A percentile compares a stretch with the other conserved stretches of the same genome.
phyloP scores from a whole-genome alignment of 805 yeast species.

The Metschnikowia baotianmanensis region DNA sequence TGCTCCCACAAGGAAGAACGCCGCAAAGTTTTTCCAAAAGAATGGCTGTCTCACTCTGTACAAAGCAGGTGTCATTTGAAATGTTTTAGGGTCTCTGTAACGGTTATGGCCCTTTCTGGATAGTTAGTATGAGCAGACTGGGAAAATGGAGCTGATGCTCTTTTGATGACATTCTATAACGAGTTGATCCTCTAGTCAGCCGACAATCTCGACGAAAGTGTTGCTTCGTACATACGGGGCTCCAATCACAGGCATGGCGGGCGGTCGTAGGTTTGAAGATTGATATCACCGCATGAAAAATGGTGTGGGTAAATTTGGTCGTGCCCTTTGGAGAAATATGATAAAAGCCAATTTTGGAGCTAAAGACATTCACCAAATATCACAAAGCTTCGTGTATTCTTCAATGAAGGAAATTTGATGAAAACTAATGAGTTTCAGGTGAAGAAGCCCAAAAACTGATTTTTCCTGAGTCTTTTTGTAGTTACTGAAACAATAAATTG shows the following conservation, averaged over 20 bases:
- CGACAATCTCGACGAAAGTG: neutral
- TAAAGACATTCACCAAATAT: too few relatives aligned
- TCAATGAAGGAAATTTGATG: neutral
- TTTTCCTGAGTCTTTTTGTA: too few relatives aligned
- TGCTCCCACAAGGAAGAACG: constrained; percentile 57
- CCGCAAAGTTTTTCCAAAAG: constrained; percentile 70
- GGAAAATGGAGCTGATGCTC: neutral
- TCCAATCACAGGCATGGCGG: constrained; percentile 28
- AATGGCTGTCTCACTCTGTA: constrained; percentile 86
- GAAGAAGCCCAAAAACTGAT: too few relatives aligned
- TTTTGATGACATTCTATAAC: neutral
- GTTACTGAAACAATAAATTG: too few relatives aligned
- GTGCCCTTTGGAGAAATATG: constrained; percentile 7
- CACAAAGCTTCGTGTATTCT: neutral
- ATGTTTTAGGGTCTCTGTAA: constrained; percentile 61
- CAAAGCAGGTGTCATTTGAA: constrained; percentile 91
- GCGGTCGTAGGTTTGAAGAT: neutral
- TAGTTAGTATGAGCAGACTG: constrained; percentile 14
- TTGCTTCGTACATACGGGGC: constrained; percentile 28
- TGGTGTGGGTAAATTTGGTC: constrained; percentile 4
- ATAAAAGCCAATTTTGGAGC: too few relatives aligned
- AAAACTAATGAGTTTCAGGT: neutral
- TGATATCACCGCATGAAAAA: neutral
- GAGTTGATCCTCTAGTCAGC: too few relatives aligned
- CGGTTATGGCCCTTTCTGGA: constrained; percentile 42